These are phyloP conservation scores for Cordyceps javanica DNA, from an alignment of 2,329 filamentous ascomycete genomes.

Conservation along the genomic window DNA sequence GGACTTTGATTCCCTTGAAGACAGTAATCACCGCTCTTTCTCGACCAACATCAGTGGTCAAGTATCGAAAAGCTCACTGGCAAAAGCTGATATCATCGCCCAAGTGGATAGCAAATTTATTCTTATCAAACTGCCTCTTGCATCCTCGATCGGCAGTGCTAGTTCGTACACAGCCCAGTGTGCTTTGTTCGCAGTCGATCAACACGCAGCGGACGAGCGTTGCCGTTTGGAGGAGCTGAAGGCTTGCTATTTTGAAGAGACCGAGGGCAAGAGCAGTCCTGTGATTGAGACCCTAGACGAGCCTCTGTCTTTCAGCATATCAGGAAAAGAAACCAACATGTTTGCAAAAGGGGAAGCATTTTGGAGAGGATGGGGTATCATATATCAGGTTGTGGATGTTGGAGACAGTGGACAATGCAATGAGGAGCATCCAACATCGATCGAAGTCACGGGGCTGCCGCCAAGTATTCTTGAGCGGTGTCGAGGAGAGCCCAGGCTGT, in stretches of 20 bases:
- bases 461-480: conserved; percentile 71
- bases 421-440: conserved; percentile 15
- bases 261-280: conserved; percentile 25
- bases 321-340: conserved; percentile 51
- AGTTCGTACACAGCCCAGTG: conserved; percentile 20
- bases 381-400: conserved; percentile 42
- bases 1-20: background rate
- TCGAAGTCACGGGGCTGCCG: conserved; percentile 58
- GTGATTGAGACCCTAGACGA: conserved; percentile 33
- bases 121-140: conserved; percentile 51
- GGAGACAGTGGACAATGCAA: background rate
- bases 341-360: conserved; percentile 47
- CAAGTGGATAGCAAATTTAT: conserved; percentile 93
- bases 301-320: conserved; percentile 60
- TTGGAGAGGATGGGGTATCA: conserved; percentile 71
- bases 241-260: conserved; percentile 37
- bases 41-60: conserved; percentile 30
- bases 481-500: conserved; percentile 60
- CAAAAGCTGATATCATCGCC: conserved; percentile 58
- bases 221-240: conserved; percentile 72
- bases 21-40: conserved; percentile 19
- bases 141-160: conserved; percentile 3
- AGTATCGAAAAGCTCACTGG: conserved; percentile 58
- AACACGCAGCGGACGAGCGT: conserved; percentile 92
- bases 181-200: conserved; percentile 75